These are phyloP conservation scores for Geranium brycei DNA, from an alignment of 345 rosid genomes.

Conservation along the genomic window DNA sequence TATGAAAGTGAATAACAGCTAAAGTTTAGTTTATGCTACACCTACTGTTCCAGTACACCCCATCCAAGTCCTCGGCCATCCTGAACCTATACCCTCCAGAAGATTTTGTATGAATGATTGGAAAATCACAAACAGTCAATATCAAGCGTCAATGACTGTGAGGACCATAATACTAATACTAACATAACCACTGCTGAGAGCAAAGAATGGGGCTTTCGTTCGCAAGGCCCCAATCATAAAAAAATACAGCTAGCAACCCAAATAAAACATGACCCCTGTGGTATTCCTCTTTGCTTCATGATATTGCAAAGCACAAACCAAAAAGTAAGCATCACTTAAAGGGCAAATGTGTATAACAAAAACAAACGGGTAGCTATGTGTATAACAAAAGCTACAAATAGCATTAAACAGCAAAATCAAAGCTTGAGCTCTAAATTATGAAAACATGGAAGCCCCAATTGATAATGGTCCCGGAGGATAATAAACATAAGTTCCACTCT, in stretches of 20 bases:
- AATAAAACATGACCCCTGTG: neutral
- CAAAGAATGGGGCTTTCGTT: neutral
- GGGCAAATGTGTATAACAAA: neutral
- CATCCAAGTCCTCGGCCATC: too few species aligned
- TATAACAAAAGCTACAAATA: too few species aligned
- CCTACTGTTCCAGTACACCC: neutral
- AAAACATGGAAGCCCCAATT: too few species aligned
- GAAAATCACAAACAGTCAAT: neutral
- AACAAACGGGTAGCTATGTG: too few species aligned
- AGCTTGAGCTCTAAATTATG: too few species aligned
- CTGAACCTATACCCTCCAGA: neutral
- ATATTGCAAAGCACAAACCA: neutral
- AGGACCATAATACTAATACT: neutral
- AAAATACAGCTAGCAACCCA: neutral
- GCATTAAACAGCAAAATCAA: too few species aligned
- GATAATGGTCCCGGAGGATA: too few species aligned
- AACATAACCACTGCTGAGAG: neutral
- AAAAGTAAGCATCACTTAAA: neutral
- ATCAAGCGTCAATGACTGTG: neutral
- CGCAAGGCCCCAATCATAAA: neutral
- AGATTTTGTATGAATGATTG: neutral
- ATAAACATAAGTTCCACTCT: too few species aligned
- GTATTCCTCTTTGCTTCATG: neutral
- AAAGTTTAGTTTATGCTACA: neutral
- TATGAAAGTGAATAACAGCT: neutral